Evolutionary conservation across 73 alveolate genomes (phyloP).

Genomic region (Paramecium biaurelia): DNA sequence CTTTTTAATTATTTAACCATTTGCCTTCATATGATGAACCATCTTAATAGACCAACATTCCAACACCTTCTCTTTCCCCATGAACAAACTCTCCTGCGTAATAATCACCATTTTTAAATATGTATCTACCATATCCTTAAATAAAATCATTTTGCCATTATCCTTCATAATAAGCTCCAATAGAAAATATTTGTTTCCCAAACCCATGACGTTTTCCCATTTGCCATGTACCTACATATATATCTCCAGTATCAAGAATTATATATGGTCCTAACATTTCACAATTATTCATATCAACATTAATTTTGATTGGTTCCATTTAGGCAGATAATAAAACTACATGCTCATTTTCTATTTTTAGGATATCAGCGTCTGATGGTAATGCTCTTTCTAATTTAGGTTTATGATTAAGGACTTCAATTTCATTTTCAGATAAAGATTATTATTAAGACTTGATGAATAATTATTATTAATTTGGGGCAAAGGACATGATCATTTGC

Average conservation of each 20-base stretch:
- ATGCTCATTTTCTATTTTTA: slow-evolving; percentile 21
- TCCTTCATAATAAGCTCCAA: slow-evolving; percentile 75
- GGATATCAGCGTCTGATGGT: neutral
- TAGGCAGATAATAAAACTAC: neutral
- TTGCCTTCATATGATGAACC: slow-evolving; percentile 31
- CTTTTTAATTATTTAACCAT: slow-evolving; percentile 17
- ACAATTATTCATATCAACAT: neutral
- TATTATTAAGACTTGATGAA: neutral
- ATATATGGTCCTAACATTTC: slow-evolving; percentile 6
- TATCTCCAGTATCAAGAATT: neutral
- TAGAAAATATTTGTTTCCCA: slow-evolving; percentile 53
- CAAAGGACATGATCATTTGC: slow-evolving; percentile 10
- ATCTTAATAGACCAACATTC: slow-evolving; percentile 68
- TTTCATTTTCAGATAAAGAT: neutral
- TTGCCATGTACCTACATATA: slow-evolving; percentile 61
- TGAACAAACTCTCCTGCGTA: slow-evolving; percentile 72
- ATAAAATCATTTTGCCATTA: slow-evolving; percentile 44
- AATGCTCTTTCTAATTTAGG: slow-evolving; percentile 10
- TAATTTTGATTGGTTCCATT: neutral
- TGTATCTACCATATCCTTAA: slow-evolving; percentile 54
- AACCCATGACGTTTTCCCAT: slow-evolving; percentile 57
- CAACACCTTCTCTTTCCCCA: slow-evolving; percentile 74
- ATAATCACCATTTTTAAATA: slow-evolving; percentile 30
- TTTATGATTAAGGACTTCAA: neutral
- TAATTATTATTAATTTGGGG: neutral